Evolutionary conservation across 768 basidiomycete genomes (phyloP).

Genomic region (Albatrellus ellisii): DNA sequence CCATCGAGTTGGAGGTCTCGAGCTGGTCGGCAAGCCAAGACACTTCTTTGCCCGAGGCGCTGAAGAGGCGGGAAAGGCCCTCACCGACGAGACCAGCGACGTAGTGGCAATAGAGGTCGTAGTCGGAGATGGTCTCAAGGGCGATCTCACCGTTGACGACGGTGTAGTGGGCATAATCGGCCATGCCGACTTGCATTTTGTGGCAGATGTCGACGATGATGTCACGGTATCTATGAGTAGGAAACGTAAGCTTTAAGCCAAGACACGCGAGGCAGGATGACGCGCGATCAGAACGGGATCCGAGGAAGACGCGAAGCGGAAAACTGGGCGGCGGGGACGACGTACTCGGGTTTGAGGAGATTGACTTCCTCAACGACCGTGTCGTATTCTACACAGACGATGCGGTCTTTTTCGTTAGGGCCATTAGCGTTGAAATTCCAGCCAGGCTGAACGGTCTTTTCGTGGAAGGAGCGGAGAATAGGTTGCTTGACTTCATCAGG

Average conservation of each 20-base stretch:
- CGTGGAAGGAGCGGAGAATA: constrained; percentile 70
- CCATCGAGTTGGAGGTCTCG: constrained; percentile 87
- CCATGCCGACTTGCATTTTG: constrained; percentile 95
- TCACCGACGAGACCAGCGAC: constrained; percentile 97
- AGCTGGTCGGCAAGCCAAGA: constrained; percentile 66
- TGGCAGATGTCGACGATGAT: constrained; percentile 73
- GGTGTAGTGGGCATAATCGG: constrained; percentile 82
- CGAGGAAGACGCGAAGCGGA: background rate
- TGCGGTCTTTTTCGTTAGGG: constrained; percentile 78
- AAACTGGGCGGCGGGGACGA: no score
- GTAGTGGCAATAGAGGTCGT: constrained; percentile 97
- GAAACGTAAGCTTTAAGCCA: background rate
- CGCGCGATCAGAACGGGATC: background rate
- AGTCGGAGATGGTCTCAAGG: constrained; percentile 69
- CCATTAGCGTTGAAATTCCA: constrained; percentile 81
- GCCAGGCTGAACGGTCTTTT: constrained; percentile 65
- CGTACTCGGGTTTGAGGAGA: constrained; percentile 49
- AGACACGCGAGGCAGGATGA: constrained; percentile 9
- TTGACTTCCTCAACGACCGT: constrained; percentile 71
- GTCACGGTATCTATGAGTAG: constrained; percentile 41
- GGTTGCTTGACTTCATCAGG: constrained; percentile 79
- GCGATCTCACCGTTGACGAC: constrained; percentile 48
- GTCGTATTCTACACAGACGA: constrained; percentile 75
- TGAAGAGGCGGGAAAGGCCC: constrained; percentile 80
- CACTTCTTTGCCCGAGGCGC: constrained; percentile 74